These are phyloP conservation scores for Cetraspora pellucida DNA, from an alignment of 192 early-diverging fungal genomes.

Conservation along the genomic window DNA sequence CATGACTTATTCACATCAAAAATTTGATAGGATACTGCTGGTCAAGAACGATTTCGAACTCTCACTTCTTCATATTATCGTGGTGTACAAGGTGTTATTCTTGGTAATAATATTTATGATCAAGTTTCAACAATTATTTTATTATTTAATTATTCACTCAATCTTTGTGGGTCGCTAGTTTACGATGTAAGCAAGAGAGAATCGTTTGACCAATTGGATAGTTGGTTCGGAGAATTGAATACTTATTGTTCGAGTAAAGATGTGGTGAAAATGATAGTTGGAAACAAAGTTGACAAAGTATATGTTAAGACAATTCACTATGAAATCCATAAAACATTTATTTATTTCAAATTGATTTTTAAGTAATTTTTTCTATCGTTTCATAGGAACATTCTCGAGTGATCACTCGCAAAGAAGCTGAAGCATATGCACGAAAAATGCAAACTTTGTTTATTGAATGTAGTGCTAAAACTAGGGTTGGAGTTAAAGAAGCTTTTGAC, in stretches of 20 bases:
- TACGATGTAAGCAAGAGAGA: slow-evolving; percentile 96
- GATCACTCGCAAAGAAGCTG: slow-evolving; percentile 86
- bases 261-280: slow-evolving; percentile 97
- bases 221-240: slow-evolving; percentile 95
- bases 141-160: background rate
- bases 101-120: slow-evolving; percentile 57
- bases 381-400: slow-evolving; percentile 60
- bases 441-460: slow-evolving; percentile 96
- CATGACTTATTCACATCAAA: background rate
- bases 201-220: slow-evolving; percentile 88
- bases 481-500: slow-evolving; percentile 92
- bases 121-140: background rate
- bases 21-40: slow-evolving; percentile 87
- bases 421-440: slow-evolving; percentile 84
- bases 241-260: slow-evolving; percentile 86
- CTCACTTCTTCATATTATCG: slow-evolving; percentile 97
- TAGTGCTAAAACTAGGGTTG: slow-evolving; percentile 91
- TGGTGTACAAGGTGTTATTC: slow-evolving; percentile 96
- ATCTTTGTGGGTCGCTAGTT: slow-evolving; percentile 52
- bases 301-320: background rate
- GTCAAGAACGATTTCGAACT: slow-evolving; percentile 97
- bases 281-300: slow-evolving; percentile 91
- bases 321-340: background rate
- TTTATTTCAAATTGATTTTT: background rate
- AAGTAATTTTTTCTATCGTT: background rate